A percentile compares a stretch with the other conserved stretches of the same genome.
Evolutionary conservation across 2,329 filamentous ascomycete species (phyloP).

Genomic region (Ascochyta koolunga): DNA sequence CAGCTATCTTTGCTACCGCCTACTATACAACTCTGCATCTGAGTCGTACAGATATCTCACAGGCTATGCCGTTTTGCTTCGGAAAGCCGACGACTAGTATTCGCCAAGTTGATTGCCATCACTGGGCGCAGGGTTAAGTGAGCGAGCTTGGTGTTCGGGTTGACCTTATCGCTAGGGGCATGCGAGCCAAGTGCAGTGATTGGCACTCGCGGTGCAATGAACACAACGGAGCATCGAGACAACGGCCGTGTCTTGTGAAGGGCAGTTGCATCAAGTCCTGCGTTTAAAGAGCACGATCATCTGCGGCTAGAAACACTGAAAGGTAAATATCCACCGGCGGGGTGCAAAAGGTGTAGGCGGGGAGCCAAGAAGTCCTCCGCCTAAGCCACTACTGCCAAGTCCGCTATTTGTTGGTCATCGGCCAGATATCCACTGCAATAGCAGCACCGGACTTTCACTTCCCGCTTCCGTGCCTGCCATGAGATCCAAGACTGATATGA

Average conservation of each 20-base stretch:
- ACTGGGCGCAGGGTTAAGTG: constrained; percentile 7
- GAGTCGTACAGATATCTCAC: neutral
- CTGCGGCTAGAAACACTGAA: no score
- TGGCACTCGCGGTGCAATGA: constrained; percentile 2
- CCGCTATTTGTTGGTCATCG: constrained; percentile 19
- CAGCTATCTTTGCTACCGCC: neutral
- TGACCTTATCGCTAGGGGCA: constrained; percentile 16
- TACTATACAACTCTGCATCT: neutral
- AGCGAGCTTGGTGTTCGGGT: neutral
- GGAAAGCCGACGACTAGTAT: neutral
- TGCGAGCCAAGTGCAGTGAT: constrained; percentile 14
- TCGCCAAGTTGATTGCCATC: constrained; percentile 13
- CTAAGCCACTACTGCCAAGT: constrained; percentile 22
- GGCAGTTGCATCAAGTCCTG: neutral
- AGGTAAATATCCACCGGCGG: neutral
- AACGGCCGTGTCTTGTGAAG: no score
- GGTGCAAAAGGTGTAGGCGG: neutral
- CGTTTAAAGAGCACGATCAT: neutral
- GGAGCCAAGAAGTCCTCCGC: constrained; percentile 12
- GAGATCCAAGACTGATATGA: constrained; percentile 12
- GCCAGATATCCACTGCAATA: constrained; percentile 19
- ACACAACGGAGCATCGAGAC: neutral
- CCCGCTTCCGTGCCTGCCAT: constrained; percentile 8
- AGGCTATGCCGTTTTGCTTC: constrained; percentile 9
- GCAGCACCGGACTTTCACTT: constrained; percentile 4